Conservation (phyloP, 192 early-diverging fungal species). For the Linnemannia zychae region DNA sequence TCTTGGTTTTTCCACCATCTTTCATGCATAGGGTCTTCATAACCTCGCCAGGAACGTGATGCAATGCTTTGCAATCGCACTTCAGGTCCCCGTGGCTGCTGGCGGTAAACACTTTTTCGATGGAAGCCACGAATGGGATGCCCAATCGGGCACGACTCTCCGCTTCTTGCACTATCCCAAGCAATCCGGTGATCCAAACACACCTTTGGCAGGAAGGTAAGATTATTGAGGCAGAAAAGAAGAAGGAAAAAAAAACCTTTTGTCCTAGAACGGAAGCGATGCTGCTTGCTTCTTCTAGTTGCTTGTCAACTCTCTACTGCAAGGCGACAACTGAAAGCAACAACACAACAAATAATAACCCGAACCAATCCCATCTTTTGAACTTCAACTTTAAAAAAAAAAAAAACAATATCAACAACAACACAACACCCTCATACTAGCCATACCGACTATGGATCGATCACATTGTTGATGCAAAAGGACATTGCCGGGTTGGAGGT, state of each 20-base stretch:
- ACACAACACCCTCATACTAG: too few species aligned
- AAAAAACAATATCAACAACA: too few species aligned
- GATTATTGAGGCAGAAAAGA: too few species aligned
- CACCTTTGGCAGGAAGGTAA: slow-evolving; percentile 66
- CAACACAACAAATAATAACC: neutral
- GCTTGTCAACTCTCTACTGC: neutral
- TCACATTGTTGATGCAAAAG: slow-evolving; percentile 78
- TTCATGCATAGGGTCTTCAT: slow-evolving; percentile 59
- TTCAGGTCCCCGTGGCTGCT: slow-evolving; percentile 67
- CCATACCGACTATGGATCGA: slow-evolving; percentile 78
- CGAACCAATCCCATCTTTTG: neutral
- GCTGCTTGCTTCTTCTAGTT: neutral
- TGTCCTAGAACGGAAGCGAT: neutral
- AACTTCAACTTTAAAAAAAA: slow-evolving; percentile 4
- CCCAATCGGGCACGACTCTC: slow-evolving; percentile 59
- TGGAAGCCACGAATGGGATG: slow-evolving; percentile 63
- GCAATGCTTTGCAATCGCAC: slow-evolving; percentile 71
- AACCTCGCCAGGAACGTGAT: slow-evolving; percentile 62
- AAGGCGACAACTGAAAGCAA: neutral
- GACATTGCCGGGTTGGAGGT: slow-evolving; percentile 72
- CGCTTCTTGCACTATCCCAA: slow-evolving; percentile 76
- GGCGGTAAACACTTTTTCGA: slow-evolving; percentile 69
- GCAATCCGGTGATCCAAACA: slow-evolving; percentile 57
- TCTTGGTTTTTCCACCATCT: neutral
- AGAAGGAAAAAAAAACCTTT: neutral